Base-by-base conservation (phyloP, 768 basidiomycete species). In the Boletus rubroflammeus region DNA sequence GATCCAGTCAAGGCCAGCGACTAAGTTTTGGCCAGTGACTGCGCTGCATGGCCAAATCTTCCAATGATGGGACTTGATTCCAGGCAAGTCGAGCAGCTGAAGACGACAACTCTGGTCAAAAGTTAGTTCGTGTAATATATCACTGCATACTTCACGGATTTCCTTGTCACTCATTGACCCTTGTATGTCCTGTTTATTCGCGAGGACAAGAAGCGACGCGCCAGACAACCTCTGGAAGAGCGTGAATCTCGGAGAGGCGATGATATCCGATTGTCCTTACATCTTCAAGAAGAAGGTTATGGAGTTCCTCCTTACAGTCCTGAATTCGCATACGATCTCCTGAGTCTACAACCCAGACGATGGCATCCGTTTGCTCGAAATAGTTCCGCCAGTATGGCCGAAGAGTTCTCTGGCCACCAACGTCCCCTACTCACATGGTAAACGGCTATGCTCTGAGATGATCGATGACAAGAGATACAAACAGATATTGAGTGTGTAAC, bases 281-380 rank as follows among this genome's bases (percentile, higher is more conserved):
- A 72, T 98, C 95, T 79, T 98, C 95, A 19, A 85, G 81, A 50
- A 98, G 78, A 44, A 99, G 79, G 62, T 79, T 85, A 61, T 88
- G 85, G 21, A 98, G 78, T 72, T 99, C 97, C 46, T 84, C 76
- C 66, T 81, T 88, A 73, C 96, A 98, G 69, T 98, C 95, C 46
- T 77, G 73, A 81, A 97, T 91, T 57, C 97, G 82, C 76, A 93
- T 78, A 39, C 90, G 81, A 73, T 98, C 96, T 35, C 88, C 82
- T 0, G 94, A 96, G 75, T 99, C 97, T 39, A 99, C 95, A 17
- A 99, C 96, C 97, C 97, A 99, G 32, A 98, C 93, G 41, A 99
- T 78, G 7, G 90, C 96, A 72, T 98, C 97, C 10, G 97, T 98
- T 72, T 94, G 92, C 72, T 99, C 97, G 62, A 98, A 98, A 74